Conservation (phyloP, 1,139 yeast species). For the Saccharomycopsis hybrid region DNA sequence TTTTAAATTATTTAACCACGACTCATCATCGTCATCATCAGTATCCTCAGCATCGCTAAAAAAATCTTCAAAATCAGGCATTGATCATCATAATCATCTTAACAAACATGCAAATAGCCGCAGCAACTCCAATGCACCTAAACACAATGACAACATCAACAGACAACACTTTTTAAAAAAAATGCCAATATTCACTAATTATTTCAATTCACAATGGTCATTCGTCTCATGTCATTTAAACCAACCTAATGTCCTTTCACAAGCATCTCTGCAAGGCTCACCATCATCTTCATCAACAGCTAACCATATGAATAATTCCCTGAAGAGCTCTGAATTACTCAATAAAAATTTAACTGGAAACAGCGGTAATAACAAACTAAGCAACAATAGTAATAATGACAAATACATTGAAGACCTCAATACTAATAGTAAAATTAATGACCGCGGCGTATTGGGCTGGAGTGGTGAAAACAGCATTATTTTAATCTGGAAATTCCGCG, state of each 20-base stretch:
- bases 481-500: constrained; percentile 63
- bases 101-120: no score
- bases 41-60: not conserved
- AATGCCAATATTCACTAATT: constrained; percentile 66
- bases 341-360: constrained; percentile 28
- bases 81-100: no score
- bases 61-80: not conserved
- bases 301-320: not conserved
- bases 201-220: constrained; percentile 86
- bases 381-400: constrained; percentile 21
- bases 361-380: constrained; percentile 13
- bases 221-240: constrained; percentile 72
- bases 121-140: not conserved
- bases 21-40: not conserved
- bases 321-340: constrained; percentile 20
- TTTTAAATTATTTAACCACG: constrained; percentile 41
- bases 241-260: constrained; percentile 23
- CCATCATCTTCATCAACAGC: not conserved
- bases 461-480: constrained; percentile 59
- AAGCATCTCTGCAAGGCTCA: not conserved
- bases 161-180: constrained; percentile 51
- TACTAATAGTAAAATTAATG: constrained; percentile 32
- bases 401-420: constrained; percentile 29
- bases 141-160: not conserved
- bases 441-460: constrained; percentile 75